Conservation (phyloP, 306 rosid species). For the Cucumis hystrix region DNA sequence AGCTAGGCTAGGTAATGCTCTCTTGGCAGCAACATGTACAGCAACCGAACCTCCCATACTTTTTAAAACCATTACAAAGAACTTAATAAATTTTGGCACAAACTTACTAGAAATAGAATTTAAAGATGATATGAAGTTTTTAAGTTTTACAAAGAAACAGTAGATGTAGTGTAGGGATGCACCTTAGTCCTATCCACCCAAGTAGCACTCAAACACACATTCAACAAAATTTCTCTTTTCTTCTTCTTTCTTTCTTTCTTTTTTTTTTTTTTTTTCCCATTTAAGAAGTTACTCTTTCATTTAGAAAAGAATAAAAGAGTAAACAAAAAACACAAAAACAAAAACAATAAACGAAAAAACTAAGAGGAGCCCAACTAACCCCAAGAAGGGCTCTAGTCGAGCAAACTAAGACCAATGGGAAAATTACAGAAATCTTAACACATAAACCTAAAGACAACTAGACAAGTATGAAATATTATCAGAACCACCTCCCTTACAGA, state of each 20-base stretch:
- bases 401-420: neutral
- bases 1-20: conserved; percentile 54
- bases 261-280: too few relatives aligned
- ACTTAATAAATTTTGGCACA: neutral
- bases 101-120: neutral
- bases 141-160: neutral
- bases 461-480: neutral
- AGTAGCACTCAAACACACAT: neutral
- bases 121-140: neutral
- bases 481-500: neutral
- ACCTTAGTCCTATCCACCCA: neutral
- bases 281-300: too few relatives aligned
- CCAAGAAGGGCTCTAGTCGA: neutral
- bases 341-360: neutral
- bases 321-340: too few relatives aligned
- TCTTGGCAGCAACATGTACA: conserved; percentile 81
- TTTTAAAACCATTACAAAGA: conserved; percentile 4
- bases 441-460: neutral
- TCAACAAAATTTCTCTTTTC: neutral
- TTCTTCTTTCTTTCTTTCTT: too few relatives aligned
- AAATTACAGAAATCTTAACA: neutral
- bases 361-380: neutral
- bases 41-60: conserved; percentile 99
- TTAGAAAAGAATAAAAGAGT: too few relatives aligned
- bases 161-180: neutral